These are phyloP conservation scores for Aegilops longissima DNA, from an alignment of 176 grass and related monocot species.

Conservation along the genomic window DNA sequence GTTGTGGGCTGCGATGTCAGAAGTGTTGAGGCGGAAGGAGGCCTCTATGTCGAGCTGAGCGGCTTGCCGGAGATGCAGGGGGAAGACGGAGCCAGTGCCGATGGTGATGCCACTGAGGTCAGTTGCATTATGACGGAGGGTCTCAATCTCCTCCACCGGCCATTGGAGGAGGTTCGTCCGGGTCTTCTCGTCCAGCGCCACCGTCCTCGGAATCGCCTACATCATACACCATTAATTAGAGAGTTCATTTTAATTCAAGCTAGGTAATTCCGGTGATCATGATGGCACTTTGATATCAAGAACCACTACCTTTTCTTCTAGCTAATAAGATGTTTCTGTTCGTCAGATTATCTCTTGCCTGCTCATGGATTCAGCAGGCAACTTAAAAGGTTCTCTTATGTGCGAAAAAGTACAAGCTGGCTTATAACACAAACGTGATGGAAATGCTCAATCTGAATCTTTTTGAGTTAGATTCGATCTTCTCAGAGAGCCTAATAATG, in stretches of 20 bases:
- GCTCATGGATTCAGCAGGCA: no score
- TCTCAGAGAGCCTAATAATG: not conserved
- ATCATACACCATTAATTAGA: no score
- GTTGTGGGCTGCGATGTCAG: not conserved
- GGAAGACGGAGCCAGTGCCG: conserved; percentile 27
- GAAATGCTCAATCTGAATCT: not conserved
- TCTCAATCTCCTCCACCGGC: conserved; percentile 55
- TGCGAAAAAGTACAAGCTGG: not conserved
- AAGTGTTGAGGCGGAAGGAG: conserved; percentile 40
- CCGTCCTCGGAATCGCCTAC: no score
- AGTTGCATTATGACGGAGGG: conserved; percentile 30
- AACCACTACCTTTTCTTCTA: no score
- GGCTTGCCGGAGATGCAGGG: conserved; percentile 16
- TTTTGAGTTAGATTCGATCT: not conserved
- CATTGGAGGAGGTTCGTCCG: conserved; percentile 49
- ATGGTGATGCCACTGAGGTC: conserved; percentile 38
- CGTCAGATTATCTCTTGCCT: not conserved
- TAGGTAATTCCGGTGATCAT: no score
- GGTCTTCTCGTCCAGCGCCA: no score
- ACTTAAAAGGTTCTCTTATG: no score
- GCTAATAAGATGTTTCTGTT: no score
- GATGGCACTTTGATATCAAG: no score
- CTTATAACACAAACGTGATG: not conserved
- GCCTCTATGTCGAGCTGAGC: conserved; percentile 57
- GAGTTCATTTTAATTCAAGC: no score